Evolutionary conservation across 164 flowering plant genomes (phyloP), one percentile per base, ranked within the genome.

Genomic region (Cinnamomum chago): DNA sequence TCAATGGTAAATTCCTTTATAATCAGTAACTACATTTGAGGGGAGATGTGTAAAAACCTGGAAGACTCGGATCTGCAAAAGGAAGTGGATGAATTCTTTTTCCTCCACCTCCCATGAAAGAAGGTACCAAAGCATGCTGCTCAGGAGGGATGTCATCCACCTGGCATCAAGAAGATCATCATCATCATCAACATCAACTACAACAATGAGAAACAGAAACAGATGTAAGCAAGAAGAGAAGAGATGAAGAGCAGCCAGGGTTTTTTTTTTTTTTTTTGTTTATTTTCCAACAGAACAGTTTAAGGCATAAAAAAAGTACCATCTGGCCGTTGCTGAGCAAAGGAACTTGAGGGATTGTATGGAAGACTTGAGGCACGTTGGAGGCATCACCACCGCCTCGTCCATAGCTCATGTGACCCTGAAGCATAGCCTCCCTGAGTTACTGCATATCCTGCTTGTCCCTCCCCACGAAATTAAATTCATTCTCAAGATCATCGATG

Each of bases 11-110:
- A 6, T 60, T 17, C 5, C 5, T 60, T n/a, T 58, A 3, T 33
- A 74, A 55, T 11, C 47, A 40, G 58, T 50, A 22, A 55, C 15
- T 20, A 64, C 20, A 23, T 11, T 28, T 35, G 23, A 62, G 2
- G 14, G n/a, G 35, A 28, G 11, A 65, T 64, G 76, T 40, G 25
- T 13, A 58, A 71, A 47, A 68, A 82, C 88, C 87, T 51, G 83
- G 87, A 76, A 81, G 58, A 67, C 73, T 75, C 25, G 86, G 78
- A 76, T 88, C 89, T 70, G 88, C 67, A 77, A 82, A 83, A 68
- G 88, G 88, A 74, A 88, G 88, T 1, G 87, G 88, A 67, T 84
- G 88, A 70, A 84, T 83, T 70, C 86, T 81, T 81, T 84, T 86
- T 58, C 86, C 85, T 66, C 86, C 81, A 52, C 35, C 81, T 40